These are phyloP conservation scores for Cyclocybe cylindracea DNA, from an alignment of 768 basidiomycete genomes.

Conservation along the genomic window DNA sequence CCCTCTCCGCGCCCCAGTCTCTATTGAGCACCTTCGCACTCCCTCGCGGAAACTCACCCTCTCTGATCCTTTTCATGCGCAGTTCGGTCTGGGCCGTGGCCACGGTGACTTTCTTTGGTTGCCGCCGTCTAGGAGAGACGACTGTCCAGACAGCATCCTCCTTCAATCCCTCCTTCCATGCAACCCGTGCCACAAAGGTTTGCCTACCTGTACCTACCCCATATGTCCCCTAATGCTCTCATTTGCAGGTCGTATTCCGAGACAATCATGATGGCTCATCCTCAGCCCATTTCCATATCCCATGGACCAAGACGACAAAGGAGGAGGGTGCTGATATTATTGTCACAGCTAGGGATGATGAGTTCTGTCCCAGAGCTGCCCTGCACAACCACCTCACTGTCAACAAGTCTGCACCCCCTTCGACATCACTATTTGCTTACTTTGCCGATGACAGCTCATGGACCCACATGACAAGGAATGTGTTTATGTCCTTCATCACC, in stretches of 20 bases:
- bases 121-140: constrained; percentile 27
- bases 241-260: neutral
- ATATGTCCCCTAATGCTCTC: too few relatives aligned
- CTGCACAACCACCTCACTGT: constrained; percentile 18
- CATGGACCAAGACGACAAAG: constrained; percentile 12
- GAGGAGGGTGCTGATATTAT: constrained; percentile 10
- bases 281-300: constrained; percentile 17
- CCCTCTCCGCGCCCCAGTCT: constrained; percentile 31
- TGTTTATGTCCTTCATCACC: neutral
- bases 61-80: constrained; percentile 23
- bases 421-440: constrained; percentile 17
- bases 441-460: constrained; percentile 1
- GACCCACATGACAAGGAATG: neutral
- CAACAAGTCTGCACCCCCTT: constrained; percentile 17
- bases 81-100: constrained; percentile 33
- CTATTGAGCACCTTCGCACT: constrained; percentile 29
- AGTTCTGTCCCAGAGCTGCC: constrained; percentile 17
- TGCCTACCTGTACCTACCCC: too few relatives aligned
- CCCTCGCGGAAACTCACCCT: constrained; percentile 24
- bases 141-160: constrained; percentile 10
- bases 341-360: constrained; percentile 13
- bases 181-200: neutral
- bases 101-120: constrained; percentile 41
- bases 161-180: neutral
- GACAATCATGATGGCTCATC: neutral